Conservation (phyloP, 805 yeast genomes). For the Barnettozyma californica region DNA sequence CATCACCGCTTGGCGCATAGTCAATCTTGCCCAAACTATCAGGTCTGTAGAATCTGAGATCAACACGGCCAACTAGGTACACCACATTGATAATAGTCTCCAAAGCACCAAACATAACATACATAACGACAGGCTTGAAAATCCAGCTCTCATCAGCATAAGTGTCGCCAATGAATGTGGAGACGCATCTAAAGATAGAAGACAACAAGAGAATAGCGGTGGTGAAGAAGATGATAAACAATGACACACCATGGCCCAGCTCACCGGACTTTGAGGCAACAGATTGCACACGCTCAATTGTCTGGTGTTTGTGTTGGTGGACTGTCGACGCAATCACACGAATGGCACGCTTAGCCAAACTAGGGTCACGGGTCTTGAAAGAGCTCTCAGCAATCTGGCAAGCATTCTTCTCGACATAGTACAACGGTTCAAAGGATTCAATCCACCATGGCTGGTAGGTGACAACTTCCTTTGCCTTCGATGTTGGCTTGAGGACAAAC, state of each 20-base stretch:
- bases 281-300: slow-evolving; percentile 24
- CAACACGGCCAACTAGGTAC: slow-evolving; percentile 61
- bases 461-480: slow-evolving; percentile 42
- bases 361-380: slow-evolving; percentile 41
- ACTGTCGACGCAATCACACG: slow-evolving; percentile 57
- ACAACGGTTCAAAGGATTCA: slow-evolving; percentile 51
- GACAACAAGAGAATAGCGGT: slow-evolving; percentile 46
- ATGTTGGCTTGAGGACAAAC: slow-evolving; percentile 50
- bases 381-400: slow-evolving; percentile 42
- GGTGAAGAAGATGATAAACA: slow-evolving; percentile 37
- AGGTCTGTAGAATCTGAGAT: slow-evolving; percentile 76
- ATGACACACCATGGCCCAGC: slow-evolving; percentile 47
- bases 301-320: slow-evolving; percentile 31
- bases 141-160: slow-evolving; percentile 36
- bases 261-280: slow-evolving; percentile 29
- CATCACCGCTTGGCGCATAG: slow-evolving; percentile 1
- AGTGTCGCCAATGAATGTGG: slow-evolving; percentile 32
- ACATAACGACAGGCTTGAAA: slow-evolving; percentile 53
- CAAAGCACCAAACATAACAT: slow-evolving; percentile 62
- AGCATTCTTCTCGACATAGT: slow-evolving; percentile 54
- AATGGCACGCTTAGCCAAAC: slow-evolving; percentile 20
- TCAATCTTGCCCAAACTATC: slow-evolving; percentile 39
- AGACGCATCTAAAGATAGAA: slow-evolving; percentile 45
- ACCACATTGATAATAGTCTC: slow-evolving; percentile 54
- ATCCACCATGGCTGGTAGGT: slow-evolving; percentile 80